These are phyloP conservation scores for Lupinus albus DNA, from an alignment of 306 rosid species.

Conservation along the genomic window DNA sequence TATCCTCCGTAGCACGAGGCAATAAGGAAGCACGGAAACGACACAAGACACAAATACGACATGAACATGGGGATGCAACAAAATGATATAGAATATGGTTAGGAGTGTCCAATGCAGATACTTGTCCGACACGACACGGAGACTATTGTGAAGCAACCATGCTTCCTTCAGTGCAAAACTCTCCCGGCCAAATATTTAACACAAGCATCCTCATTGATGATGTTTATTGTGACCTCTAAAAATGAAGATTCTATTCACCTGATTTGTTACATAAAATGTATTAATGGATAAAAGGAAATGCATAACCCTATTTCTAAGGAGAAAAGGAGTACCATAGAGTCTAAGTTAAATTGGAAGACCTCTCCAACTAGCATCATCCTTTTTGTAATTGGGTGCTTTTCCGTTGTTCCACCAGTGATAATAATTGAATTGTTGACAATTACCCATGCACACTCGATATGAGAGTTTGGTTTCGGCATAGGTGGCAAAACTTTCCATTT, in stretches of 20 bases:
- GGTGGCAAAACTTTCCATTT: conserved; percentile 77
- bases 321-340: conserved; percentile 56
- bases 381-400: conserved; percentile 79
- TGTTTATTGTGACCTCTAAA: background rate
- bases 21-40: no score
- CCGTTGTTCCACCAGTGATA: conserved; percentile 86
- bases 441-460: conserved; percentile 81
- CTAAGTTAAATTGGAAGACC: conserved; percentile 71
- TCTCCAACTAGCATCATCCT: conserved; percentile 90
- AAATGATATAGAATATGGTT: no score
- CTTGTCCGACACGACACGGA: no score
- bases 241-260: background rate
- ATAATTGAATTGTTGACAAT: conserved; percentile 73
- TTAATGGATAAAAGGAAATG: conserved; percentile 19
- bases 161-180: no score
- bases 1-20: no score
- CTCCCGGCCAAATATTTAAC: no score
- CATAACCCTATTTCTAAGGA: conserved; percentile 21
- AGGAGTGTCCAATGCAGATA: no score
- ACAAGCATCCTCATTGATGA: no score
- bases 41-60: no score
- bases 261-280: background rate
- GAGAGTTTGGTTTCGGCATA: conserved; percentile 88
- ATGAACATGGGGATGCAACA: no score
- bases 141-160: no score